A percentile compares a stretch with the other conserved stretches of the same genome.
phyloP scores from a whole-genome alignment of 2,329 filamentous ascomycete genomes.

The Trichoderma sp. region DNA sequence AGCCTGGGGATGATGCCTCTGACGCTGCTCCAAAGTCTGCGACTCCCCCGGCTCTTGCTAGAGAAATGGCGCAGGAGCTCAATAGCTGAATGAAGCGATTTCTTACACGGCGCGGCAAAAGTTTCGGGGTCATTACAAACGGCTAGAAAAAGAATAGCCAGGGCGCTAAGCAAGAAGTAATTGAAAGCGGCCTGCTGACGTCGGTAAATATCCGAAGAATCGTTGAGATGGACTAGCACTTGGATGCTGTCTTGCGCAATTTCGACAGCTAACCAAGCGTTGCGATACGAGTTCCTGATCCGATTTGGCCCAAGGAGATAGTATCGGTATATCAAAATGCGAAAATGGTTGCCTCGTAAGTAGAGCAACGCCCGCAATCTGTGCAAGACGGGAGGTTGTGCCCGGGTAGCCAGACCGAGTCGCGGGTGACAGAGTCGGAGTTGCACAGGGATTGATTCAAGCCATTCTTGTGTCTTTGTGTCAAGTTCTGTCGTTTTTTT shows the following conservation, averaged over 20 bases:
- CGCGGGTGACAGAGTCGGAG: constrained; percentile 21
- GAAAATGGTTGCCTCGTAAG: constrained; percentile 43
- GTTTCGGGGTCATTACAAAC: constrained; percentile 39
- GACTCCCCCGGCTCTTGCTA: background rate
- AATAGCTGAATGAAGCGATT: background rate
- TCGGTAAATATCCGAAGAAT: constrained; percentile 28
- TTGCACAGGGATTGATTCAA: background rate
- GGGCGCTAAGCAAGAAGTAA: constrained; percentile 30
- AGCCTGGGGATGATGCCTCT: background rate
- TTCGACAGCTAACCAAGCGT: constrained; percentile 38
- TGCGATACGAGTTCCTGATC: constrained; percentile 34
- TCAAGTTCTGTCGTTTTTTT: constrained; percentile 16
- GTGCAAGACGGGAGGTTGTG: constrained; percentile 39
- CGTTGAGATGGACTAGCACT: constrained; percentile 27
- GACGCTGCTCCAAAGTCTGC: background rate
- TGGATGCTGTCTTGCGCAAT: constrained; percentile 28
- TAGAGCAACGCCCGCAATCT: constrained; percentile 42
- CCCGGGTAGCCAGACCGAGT: constrained; percentile 41
- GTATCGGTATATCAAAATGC: constrained; percentile 43
- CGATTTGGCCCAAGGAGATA: constrained; percentile 37
- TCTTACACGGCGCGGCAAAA: background rate
- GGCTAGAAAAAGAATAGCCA: constrained; percentile 40
- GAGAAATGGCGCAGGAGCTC: background rate
- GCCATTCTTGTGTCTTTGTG: background rate
- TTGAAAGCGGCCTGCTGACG: constrained; percentile 29